Evolutionary conservation across 352 stramenopile species (phyloP).

Genomic region (Globisporangium polare): DNA sequence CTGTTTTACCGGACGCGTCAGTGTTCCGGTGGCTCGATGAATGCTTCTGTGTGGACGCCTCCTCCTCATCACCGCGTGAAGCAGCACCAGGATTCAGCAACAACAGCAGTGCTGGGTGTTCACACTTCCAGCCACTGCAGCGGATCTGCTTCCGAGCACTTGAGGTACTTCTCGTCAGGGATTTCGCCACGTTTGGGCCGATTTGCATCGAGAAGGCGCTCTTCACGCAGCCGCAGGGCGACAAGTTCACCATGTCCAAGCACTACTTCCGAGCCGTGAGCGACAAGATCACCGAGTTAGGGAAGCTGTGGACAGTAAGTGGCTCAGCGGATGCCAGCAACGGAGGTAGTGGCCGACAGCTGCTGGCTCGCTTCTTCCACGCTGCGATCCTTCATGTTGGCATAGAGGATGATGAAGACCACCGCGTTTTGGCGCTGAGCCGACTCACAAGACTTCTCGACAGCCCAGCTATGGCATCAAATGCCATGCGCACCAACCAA

Average conservation of each 20-base stretch:
- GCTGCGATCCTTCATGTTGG: constrained; percentile 47
- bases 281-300: constrained; percentile 9
- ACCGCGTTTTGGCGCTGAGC: constrained; percentile 28
- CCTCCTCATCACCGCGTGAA: neutral
- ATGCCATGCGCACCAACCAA: neutral
- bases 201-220: constrained; percentile 41
- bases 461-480: neutral
- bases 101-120: constrained; percentile 7
- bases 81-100: neutral
- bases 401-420: constrained; percentile 27
- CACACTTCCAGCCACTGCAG: constrained; percentile 46
- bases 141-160: constrained; percentile 31
- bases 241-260: constrained; percentile 33
- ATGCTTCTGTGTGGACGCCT: constrained; percentile 41
- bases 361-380: constrained; percentile 43
- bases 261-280: constrained; percentile 33
- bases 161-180: constrained; percentile 26
- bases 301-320: neutral
- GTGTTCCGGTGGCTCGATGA: constrained; percentile 55
- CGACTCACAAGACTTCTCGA: constrained; percentile 19
- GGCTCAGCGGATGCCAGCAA: neutral
- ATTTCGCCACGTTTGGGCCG: constrained; percentile 23
- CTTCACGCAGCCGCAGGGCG: constrained; percentile 24
- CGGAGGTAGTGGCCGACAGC: neutral
- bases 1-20: constrained; percentile 13